A percentile compares a stretch with the other conserved stretches of the same genome.
Evolutionary conservation across 2,329 filamentous ascomycete species (phyloP).

Genomic region (Chrysoporthe austroafricana): DNA sequence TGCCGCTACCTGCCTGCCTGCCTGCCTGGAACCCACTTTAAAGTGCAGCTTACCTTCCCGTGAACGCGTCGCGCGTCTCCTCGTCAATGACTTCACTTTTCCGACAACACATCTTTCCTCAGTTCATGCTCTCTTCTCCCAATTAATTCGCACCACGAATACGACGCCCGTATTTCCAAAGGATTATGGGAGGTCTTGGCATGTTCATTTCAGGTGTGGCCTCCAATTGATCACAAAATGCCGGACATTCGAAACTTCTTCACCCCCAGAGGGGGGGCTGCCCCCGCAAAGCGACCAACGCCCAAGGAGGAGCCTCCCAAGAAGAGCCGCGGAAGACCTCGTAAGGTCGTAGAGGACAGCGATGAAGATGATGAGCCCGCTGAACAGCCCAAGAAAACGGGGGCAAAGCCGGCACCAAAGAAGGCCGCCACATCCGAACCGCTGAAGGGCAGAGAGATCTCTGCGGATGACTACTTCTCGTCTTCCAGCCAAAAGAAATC

Average conservation of each 20-base stretch:
- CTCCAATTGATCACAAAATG: conserved; percentile 49
- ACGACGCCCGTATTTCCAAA: background rate
- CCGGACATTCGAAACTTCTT: conserved; percentile 78
- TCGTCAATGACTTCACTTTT: conserved; percentile 1
- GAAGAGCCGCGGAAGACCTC: conserved; percentile 42
- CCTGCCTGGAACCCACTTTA: conserved; percentile 13
- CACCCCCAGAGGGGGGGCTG: conserved; percentile 62
- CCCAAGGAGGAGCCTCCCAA: conserved; percentile 32
- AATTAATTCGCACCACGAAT: background rate
- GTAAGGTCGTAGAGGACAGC: conserved; percentile 36
- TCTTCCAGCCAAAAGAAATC: conserved; percentile 49
- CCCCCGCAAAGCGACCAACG: conserved; percentile 43
- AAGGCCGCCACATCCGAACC: conserved; percentile 54
- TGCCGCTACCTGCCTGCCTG: conserved; percentile 2
- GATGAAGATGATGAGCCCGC: conserved; percentile 63
- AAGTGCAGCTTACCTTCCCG: conserved; percentile 1
- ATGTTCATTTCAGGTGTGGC: background rate
- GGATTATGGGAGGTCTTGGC: background rate
- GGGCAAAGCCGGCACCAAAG: conserved; percentile 51
- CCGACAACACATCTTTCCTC: background rate
- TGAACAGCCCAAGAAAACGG: conserved; percentile 57
- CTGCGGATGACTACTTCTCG: conserved; percentile 62
- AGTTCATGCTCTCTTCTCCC: background rate
- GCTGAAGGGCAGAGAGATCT: conserved; percentile 54
- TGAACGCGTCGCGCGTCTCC: conserved; percentile 20